Evolutionary conservation across 352 stramenopile species (phyloP), one percentile per base, ranked within the genome.

Genomic region (Globisporangium barbulae): DNA sequence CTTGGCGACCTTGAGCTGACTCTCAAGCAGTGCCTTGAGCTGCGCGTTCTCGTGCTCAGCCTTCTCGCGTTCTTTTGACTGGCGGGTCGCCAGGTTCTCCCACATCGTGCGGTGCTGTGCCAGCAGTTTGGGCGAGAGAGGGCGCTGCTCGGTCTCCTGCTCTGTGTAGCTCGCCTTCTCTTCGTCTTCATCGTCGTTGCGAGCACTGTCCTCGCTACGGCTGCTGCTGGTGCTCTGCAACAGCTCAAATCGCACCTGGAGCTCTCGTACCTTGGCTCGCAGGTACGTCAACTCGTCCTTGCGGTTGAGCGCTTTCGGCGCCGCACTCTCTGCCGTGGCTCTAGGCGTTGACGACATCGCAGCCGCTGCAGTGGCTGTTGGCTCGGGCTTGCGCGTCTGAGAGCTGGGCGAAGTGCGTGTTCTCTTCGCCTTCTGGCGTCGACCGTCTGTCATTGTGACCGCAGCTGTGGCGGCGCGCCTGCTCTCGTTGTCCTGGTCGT

Each of bases 1-100:
- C 45, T 78, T 79, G 56, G 65, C 71, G 61, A 81, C 60, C 63
- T 79, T 81, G 61, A 79, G 78, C 65, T 83, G 73, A 37, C 76
- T 75, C 54, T 88, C 75, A 25, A 86, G 56, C 35, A 81, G 70
- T 22, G 74, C 42, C 39, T 76, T 79, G 0, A 88, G 71, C 22
- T 71, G 68, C 47, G 79, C 65, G 41, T 86, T 84, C 53, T 85
- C 75, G 17, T 65, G 70, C 64, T 85, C 74, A 21, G 72, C 64
- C 42, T 76, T 74, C 59, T 77, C 66, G 8, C 70, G 65, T 53
- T 83, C 74, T 10, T 65, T 41, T 1, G 68, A 69, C 50, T 86
- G 75, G 9, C 71, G 65, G 22, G 73, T 62, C 2, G 76, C 76
- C 45, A 88, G 70, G 12, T 81, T 70, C 9, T 71, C 64, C 79